Evolutionary conservation across 352 stramenopile genomes (phyloP).

Genomic region (Pythium aristosporum): DNA sequence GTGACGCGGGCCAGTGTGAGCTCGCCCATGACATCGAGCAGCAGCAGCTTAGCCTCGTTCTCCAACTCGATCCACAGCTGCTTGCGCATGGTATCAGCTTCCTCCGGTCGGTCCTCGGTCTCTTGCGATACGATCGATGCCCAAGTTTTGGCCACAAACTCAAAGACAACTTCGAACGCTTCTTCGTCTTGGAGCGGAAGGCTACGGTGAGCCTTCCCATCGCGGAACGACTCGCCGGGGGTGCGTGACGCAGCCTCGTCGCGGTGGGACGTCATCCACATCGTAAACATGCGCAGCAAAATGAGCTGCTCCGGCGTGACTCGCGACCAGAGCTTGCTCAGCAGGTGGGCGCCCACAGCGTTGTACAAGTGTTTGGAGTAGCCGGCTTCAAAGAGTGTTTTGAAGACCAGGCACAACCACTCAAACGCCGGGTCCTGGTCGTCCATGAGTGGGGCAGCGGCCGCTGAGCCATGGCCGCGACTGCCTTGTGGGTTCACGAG

Average conservation of each 20-base stretch:
- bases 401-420: slow-evolving; percentile 74
- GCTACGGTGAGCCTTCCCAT: neutral
- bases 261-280: slow-evolving; percentile 48
- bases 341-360: slow-evolving; percentile 65
- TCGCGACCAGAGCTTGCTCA: slow-evolving; percentile 77
- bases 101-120: slow-evolving; percentile 58
- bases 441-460: slow-evolving; percentile 13
- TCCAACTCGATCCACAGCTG: slow-evolving; percentile 75
- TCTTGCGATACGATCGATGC: slow-evolving; percentile 38
- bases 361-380: slow-evolving; percentile 65
- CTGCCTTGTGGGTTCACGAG: slow-evolving; percentile 37
- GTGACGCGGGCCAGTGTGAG: slow-evolving; percentile 33
- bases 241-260: neutral
- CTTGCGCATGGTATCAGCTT: slow-evolving; percentile 59
- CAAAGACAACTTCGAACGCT: slow-evolving; percentile 31
- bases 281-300: slow-evolving; percentile 69
- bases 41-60: slow-evolving; percentile 71
- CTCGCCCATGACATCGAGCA: slow-evolving; percentile 70
- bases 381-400: slow-evolving; percentile 47
- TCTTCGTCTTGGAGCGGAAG: slow-evolving; percentile 8
- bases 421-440: slow-evolving; percentile 70
- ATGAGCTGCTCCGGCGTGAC: slow-evolving; percentile 83
- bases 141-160: slow-evolving; percentile 62
- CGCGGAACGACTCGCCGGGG: neutral
- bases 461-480: neutral